A percentile compares a stretch with the other conserved stretches of the same genome.
These are phyloP conservation scores for Comarum palustre DNA, from an alignment of 306 rosid species.

Conservation along the genomic window DNA sequence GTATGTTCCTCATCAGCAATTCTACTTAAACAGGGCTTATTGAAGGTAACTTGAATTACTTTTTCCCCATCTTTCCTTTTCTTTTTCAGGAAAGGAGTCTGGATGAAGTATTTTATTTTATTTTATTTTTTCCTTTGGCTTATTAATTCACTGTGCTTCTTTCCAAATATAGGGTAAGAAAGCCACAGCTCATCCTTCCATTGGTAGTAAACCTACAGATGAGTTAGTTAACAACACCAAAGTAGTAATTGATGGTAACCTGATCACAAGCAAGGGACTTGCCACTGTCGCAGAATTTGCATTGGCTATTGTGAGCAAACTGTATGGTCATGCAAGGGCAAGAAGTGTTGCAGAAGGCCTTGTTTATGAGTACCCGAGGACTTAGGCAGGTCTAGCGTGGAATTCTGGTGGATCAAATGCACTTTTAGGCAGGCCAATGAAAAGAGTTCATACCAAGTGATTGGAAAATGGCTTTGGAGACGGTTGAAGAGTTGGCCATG, in stretches of 20 bases:
- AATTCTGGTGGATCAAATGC: constrained; percentile 16
- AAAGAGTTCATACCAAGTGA: background rate
- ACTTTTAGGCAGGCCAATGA: background rate
- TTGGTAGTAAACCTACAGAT: constrained; percentile 31
- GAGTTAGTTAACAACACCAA: constrained; percentile 47
- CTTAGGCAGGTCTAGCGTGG: constrained; percentile 30
- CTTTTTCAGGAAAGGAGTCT: background rate
- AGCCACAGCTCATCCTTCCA: constrained; percentile 51
- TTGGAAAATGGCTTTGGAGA: background rate
- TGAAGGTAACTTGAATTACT: constrained; percentile 52
- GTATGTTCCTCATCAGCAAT: constrained; percentile 63
- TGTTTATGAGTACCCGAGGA: constrained; percentile 66
- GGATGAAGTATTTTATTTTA: background rate
- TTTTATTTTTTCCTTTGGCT: background rate
- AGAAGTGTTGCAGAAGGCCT: constrained; percentile 97
- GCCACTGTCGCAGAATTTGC: constrained; percentile 65
- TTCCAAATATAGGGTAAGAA: constrained; percentile 59
- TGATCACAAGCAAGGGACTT: constrained; percentile 79
- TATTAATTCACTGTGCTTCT: constrained; percentile 13
- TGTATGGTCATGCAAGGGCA: constrained; percentile 78
- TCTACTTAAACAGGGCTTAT: constrained; percentile 71
- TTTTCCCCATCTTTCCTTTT: constrained; percentile 17
- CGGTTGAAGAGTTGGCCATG: background rate
- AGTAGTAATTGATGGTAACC: constrained; percentile 84
- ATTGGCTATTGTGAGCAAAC: constrained; percentile 72